These are phyloP conservation scores for Pseudocercospora crystallina DNA, from an alignment of 2,329 filamentous ascomycete genomes.

Conservation along the genomic window DNA sequence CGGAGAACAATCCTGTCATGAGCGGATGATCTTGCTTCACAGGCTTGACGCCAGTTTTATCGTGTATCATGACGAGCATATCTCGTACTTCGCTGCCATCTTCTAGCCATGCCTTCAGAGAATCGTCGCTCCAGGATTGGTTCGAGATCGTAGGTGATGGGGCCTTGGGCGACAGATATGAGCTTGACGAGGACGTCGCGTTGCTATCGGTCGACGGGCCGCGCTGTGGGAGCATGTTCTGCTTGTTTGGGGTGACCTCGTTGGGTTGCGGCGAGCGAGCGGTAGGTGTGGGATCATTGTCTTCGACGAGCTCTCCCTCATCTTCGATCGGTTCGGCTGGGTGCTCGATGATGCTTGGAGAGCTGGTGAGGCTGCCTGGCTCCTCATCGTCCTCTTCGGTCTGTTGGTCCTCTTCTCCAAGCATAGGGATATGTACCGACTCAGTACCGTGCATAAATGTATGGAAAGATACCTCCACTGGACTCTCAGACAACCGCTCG, in stretches of 20 bases:
- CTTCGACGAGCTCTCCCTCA: conserved; percentile 21
- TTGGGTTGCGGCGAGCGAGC: conserved; percentile 25
- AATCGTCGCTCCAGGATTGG: conserved; percentile 80
- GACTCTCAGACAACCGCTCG: conserved; percentile 64
- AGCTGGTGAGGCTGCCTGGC: conserved; percentile 29
- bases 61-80: conserved; percentile 85
- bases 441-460: conserved; percentile 41
- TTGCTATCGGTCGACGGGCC: conserved; percentile 24
- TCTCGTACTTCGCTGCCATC: conserved; percentile 83
- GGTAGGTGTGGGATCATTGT: conserved; percentile 34
- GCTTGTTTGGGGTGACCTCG: background rate
- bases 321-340: conserved; percentile 24
- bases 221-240: conserved; percentile 9
- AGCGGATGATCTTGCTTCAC: conserved; percentile 83
- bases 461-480: conserved; percentile 61
- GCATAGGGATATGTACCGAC: conserved; percentile 36
- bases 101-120: conserved; percentile 76
- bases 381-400: conserved; percentile 23
- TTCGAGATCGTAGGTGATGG: conserved; percentile 47
- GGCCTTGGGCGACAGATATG: conserved; percentile 27
- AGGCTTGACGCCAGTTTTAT: conserved; percentile 79
- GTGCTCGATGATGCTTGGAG: conserved; percentile 33
- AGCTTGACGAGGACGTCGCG: conserved; percentile 21
- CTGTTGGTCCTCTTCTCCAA: conserved; percentile 20
- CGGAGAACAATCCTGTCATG: conserved; percentile 75